Conservation (phyloP, 1,284 basidiomycete species). For the Ceratobasidium sp. region DNA sequence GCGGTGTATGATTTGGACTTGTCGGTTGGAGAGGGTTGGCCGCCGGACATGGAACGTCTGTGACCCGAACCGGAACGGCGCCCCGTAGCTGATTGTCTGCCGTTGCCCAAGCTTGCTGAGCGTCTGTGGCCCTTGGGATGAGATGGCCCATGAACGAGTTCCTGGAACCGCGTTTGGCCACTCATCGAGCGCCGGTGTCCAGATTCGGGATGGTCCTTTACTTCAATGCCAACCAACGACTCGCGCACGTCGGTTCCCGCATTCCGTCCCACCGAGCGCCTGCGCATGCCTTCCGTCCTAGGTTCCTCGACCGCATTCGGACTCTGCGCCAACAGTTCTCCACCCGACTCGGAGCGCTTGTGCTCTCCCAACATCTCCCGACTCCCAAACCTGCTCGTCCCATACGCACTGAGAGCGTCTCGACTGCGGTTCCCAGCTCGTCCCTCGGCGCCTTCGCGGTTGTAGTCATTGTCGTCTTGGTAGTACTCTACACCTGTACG, state of each 20-base stretch:
- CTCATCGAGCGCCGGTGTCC: neutral
- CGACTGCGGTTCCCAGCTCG: conserved; percentile 17
- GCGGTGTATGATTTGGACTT: no score
- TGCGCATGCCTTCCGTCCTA: neutral
- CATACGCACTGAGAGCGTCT: conserved; percentile 2
- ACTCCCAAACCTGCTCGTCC: neutral
- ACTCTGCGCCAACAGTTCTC: conserved; percentile 10
- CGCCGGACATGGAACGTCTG: neutral
- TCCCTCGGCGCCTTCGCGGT: conserved; percentile 53
- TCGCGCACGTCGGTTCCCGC: neutral
- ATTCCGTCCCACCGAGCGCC: conserved; percentile 25
- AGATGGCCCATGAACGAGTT: conserved; percentile 26
- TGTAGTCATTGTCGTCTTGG: conserved; percentile 22
- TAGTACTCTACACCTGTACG: conserved; percentile 61
- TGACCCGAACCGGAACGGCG: neutral
- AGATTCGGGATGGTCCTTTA: neutral
- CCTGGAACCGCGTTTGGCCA: conserved; percentile 30
- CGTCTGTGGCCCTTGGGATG: neutral
- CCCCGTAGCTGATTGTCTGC: no score
- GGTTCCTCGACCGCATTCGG: neutral
- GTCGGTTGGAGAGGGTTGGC: neutral
- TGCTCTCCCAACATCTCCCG: conserved; percentile 4
- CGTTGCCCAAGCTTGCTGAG: neutral
- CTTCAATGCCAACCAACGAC: no score
- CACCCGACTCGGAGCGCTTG: conserved; percentile 24